phyloP scores from a whole-genome alignment of 164 flowering plant species.

The Hamamelis virginiana region DNA sequence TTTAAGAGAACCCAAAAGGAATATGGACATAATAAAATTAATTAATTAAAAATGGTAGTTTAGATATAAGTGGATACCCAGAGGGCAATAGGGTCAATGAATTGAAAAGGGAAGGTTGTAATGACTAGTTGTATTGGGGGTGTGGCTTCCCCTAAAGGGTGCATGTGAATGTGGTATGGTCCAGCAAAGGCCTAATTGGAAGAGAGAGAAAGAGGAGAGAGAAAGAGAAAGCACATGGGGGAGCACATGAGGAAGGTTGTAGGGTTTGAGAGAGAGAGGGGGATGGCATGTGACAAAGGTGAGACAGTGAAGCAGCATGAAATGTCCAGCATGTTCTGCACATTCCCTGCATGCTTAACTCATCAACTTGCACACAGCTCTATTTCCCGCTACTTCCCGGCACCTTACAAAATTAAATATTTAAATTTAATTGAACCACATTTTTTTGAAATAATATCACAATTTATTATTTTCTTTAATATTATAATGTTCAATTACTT shows the following conservation, averaged over 20 bases:
- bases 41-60: no score
- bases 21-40: no score
- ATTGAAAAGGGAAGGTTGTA: no score
- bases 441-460: no score
- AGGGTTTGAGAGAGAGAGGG: conserved; percentile 2
- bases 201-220: conserved; percentile 29
- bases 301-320: conserved; percentile 50
- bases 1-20: no score
- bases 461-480: no score
- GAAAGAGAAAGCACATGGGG: conserved; percentile 41
- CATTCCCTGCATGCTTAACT: conserved; percentile 70
- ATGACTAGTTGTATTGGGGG: neutral
- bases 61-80: no score
- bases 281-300: conserved; percentile 44
- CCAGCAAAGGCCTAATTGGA: conserved; percentile 31
- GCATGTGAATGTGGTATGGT: conserved; percentile 55
- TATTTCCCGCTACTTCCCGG: neutral
- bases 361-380: conserved; percentile 1
- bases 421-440: neutral
- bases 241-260: conserved; percentile 20
- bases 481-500: neutral
- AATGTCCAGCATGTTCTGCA: conserved; percentile 67
- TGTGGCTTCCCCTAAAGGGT: conserved; percentile 37
- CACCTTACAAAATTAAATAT: neutral
- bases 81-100: no score